Conservation (phyloP, 305 asterid genomes). For the Fraxinus dipetala region DNA sequence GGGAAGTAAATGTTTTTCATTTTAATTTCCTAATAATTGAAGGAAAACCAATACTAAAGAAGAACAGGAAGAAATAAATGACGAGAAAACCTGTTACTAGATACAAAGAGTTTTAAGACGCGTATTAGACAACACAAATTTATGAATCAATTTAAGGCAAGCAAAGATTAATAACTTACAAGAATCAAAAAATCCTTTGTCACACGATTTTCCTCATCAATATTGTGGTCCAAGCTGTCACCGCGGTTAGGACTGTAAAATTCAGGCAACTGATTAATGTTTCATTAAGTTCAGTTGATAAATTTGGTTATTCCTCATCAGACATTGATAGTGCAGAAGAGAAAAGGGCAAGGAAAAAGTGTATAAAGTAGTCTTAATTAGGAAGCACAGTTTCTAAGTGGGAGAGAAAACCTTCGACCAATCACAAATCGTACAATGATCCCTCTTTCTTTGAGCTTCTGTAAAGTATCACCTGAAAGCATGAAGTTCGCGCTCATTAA, state of each 20-base stretch:
- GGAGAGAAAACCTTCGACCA: slow-evolving; percentile 75
- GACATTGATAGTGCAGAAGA: not conserved
- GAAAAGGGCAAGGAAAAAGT: slow-evolving; percentile 13
- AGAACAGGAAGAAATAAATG: not conserved
- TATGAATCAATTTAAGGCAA: not conserved
- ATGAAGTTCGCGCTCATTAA: slow-evolving; percentile 11
- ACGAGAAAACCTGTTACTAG: not conserved
- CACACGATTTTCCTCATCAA: slow-evolving; percentile 64
- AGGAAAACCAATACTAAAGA: not conserved
- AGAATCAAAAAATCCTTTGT: slow-evolving; percentile 84
- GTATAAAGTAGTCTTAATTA: slow-evolving; percentile 5
- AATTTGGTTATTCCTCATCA: slow-evolving; percentile 17
- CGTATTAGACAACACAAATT: not conserved
- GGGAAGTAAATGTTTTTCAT: slow-evolving; percentile 6
- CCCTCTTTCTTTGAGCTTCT: slow-evolving; percentile 80
- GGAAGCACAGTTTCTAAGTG: slow-evolving; percentile 20
- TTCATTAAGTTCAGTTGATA: slow-evolving; percentile 14
- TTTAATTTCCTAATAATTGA: not conserved
- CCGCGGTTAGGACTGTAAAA: slow-evolving; percentile 88
- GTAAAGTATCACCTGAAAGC: slow-evolving; percentile 61
- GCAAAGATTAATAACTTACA: slow-evolving; percentile 42
- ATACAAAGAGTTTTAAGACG: not conserved
- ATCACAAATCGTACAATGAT: slow-evolving; percentile 74
- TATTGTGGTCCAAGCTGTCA: slow-evolving; percentile 93
- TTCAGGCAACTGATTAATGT: slow-evolving; percentile 23